These are phyloP conservation scores for Herpetomonas muscarum DNA, from an alignment of 208 protist genomes.

Conservation along the genomic window DNA sequence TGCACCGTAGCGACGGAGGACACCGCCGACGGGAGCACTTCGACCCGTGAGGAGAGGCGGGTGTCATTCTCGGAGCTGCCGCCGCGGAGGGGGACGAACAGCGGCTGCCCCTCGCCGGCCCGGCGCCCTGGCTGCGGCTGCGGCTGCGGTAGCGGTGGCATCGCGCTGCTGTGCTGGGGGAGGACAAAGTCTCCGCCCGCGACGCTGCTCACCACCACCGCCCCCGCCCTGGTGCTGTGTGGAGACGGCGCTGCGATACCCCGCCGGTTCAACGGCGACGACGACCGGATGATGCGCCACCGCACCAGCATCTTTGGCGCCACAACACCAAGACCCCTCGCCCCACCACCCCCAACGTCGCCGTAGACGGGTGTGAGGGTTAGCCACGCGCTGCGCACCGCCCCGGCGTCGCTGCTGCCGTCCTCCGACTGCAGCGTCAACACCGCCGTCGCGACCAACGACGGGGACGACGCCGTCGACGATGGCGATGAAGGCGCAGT, in stretches of 20 bases:
- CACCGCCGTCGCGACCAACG: neutral
- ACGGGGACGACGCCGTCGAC: neutral
- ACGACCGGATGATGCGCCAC: neutral
- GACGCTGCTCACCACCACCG: too few relatives aligned
- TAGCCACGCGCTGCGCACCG: neutral
- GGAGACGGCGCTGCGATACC: too few relatives aligned
- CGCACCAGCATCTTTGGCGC: conserved; percentile 6
- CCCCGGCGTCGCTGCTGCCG: neutral
- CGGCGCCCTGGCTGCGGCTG: too few relatives aligned
- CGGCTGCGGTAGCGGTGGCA: too few relatives aligned
- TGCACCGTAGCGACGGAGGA: neutral
- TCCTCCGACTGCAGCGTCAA: neutral
- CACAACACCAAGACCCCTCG: neutral
- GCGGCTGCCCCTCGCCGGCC: too few relatives aligned
- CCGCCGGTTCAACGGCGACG: neutral
- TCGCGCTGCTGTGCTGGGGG: too few relatives aligned
- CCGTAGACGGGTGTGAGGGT: neutral
- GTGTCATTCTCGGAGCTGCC: neutral
- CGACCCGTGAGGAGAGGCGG: neutral
- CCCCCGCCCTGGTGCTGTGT: too few relatives aligned
- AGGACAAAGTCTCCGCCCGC: too few relatives aligned
- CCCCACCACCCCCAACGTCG: too few relatives aligned
- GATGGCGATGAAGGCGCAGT: too few relatives aligned
- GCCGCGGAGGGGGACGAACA: too few relatives aligned
- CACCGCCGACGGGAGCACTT: neutral